phyloP scores from a whole-genome alignment of 2,329 filamentous ascomycete genomes.

The Pseudogymnoascus sp. region DNA sequence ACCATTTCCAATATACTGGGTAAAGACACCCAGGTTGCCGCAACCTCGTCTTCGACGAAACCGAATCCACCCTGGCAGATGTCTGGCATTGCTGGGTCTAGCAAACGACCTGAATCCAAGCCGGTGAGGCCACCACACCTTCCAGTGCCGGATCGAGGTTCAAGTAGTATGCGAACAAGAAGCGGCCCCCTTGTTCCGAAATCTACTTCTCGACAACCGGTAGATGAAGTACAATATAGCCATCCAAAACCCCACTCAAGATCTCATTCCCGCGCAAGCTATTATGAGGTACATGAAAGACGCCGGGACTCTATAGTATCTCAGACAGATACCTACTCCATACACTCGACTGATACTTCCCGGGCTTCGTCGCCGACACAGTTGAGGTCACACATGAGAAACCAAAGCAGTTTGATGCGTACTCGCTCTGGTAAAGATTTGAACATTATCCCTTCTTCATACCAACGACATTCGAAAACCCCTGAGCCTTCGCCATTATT shows the following conservation, averaged over 20 bases:
- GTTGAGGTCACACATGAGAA: slow-evolving; percentile 27
- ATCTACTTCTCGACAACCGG: slow-evolving; percentile 25
- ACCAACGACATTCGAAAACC: slow-evolving; percentile 14
- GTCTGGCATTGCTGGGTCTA: slow-evolving; percentile 6
- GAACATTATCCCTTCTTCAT: slow-evolving; percentile 13
- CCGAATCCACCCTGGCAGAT: slow-evolving; percentile 18
- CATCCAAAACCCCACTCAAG: slow-evolving; percentile 24
- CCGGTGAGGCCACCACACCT: slow-evolving; percentile 23
- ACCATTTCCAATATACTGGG: slow-evolving; percentile 44
- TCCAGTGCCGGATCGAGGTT: slow-evolving; percentile 31
- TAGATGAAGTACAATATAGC: slow-evolving; percentile 34
- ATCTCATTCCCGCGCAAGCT: slow-evolving; percentile 43
- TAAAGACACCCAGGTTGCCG: slow-evolving; percentile 37
- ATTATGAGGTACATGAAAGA: slow-evolving; percentile 45
- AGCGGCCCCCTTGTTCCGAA: slow-evolving; percentile 29
- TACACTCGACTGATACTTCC: slow-evolving; percentile 42
- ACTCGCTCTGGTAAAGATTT: slow-evolving; percentile 34
- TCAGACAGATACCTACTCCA: slow-evolving; percentile 49
- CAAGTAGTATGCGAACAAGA: slow-evolving; percentile 30
- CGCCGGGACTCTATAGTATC: slow-evolving; percentile 51
- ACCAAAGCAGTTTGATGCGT: slow-evolving; percentile 30
- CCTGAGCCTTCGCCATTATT: slow-evolving; percentile 19
- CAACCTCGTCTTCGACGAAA: slow-evolving; percentile 13
- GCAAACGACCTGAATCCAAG: slow-evolving; percentile 22
- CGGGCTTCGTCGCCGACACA: slow-evolving; percentile 41